These are phyloP conservation scores for Hanseniaspora sp. DNA, from an alignment of 1,139 yeast species.

Conservation along the genomic window DNA sequence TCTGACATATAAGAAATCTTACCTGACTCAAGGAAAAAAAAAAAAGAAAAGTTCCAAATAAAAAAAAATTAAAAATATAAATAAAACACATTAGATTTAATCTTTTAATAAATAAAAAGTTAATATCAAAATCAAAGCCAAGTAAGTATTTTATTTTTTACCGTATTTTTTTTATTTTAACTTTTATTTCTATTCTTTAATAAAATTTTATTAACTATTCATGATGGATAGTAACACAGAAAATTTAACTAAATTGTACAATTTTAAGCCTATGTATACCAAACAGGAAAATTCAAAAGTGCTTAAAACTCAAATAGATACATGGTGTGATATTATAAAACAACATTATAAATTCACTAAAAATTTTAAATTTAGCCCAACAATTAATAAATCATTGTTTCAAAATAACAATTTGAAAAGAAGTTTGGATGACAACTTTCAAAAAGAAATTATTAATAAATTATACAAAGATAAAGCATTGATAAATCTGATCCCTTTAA, in stretches of 20 bases:
- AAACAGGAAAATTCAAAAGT: constrained; percentile 77
- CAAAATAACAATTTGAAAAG: constrained; percentile 29
- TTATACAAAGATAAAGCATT: constrained; percentile 43
- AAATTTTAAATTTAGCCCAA: constrained; percentile 26
- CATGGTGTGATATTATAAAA: constrained; percentile 48
- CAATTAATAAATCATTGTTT: constrained; percentile 22
- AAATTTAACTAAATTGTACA: constrained; percentile 55
- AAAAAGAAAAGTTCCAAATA: no score
- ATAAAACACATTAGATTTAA: no score
- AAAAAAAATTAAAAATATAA: no score
- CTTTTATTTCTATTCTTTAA: no score
- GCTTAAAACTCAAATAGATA: constrained; percentile 53
- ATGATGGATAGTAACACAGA: neutral
- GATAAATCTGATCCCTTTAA: constrained; percentile 18
- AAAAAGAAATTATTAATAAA: constrained; percentile 44
- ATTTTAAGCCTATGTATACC: constrained; percentile 88
- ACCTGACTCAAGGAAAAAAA: no score
- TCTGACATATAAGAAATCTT: no score
- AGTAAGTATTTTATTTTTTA: no score
- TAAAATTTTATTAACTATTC: no score
- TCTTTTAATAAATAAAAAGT: no score
- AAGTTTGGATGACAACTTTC: constrained; percentile 44
- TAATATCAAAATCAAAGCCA: no score
- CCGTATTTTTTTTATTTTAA: no score
- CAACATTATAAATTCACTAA: constrained; percentile 49